phyloP scores from a whole-genome alignment of 208 protist species.

The Trypanosoma grayi region DNA sequence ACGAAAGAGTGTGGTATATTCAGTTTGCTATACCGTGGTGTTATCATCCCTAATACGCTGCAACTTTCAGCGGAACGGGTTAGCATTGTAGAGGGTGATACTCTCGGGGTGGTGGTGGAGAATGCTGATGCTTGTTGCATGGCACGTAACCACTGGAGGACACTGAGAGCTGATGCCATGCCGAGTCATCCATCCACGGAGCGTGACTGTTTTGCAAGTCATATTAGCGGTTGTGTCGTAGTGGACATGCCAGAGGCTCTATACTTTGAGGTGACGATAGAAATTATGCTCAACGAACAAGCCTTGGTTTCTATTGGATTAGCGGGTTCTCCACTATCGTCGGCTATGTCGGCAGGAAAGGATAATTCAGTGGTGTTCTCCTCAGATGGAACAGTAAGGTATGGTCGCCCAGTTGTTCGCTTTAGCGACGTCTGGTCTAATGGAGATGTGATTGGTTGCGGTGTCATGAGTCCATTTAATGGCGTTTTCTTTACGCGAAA shows the following conservation, averaged over 20 bases:
- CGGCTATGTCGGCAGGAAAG: conserved; percentile 32
- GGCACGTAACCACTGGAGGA: conserved; percentile 78
- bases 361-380: conserved; percentile 48
- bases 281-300: conserved; percentile 50
- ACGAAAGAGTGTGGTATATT: conserved; percentile 41
- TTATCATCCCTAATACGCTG: conserved; percentile 76
- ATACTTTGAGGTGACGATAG: conserved; percentile 83
- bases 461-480: conserved; percentile 67
- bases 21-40: conserved; percentile 58
- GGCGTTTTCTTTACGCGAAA: conserved; percentile 89
- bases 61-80: conserved; percentile 64
- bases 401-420: conserved; percentile 11
- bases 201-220: conserved; percentile 61
- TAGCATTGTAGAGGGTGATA: conserved; percentile 75
- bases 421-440: conserved; percentile 62
- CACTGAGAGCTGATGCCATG: conserved; percentile 33
- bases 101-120: conserved; percentile 79
- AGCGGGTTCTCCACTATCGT: conserved; percentile 41
- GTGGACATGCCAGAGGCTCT: conserved; percentile 75
- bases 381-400: conserved; percentile 53
- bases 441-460: conserved; percentile 85
- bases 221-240: conserved; percentile 64
- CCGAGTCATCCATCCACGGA: conserved; percentile 26
- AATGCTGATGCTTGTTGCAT: conserved; percentile 62
- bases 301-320: conserved; percentile 60